A percentile compares a stretch with the other conserved stretches of the same genome.
Conservation (phyloP, 352 stramenopile species). For the Pythium volutum region DNA sequence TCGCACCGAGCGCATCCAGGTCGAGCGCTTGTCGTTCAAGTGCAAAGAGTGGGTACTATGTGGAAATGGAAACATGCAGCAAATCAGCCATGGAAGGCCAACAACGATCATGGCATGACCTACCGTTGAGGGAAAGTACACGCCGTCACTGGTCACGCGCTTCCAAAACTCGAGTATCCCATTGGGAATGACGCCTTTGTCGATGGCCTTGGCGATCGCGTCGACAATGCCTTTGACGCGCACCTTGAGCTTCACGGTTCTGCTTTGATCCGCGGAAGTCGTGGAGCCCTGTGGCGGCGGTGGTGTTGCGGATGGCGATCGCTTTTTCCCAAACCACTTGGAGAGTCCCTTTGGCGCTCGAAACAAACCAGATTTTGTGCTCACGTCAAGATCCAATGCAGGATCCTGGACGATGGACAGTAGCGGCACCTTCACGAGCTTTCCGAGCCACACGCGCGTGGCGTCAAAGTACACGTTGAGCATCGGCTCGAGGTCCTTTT, state of each 20-base stretch:
- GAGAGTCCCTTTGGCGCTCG: slow-evolving; percentile 34
- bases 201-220: slow-evolving; percentile 41
- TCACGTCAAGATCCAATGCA: slow-evolving; percentile 46
- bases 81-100: not conserved
- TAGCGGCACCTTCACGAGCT: slow-evolving; percentile 39
- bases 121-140: slow-evolving; percentile 65
- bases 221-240: slow-evolving; percentile 55
- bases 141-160: slow-evolving; percentile 46
- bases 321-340: slow-evolving; percentile 43
- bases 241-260: slow-evolving; percentile 58
- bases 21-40: slow-evolving; percentile 41
- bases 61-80: not conserved
- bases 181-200: slow-evolving; percentile 45
- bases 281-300: not conserved
- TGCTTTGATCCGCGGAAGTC: slow-evolving; percentile 8
- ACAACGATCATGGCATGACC: not conserved
- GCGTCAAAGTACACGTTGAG: slow-evolving; percentile 64
- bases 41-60: slow-evolving; percentile 53
- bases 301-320: not conserved
- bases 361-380: slow-evolving; percentile 23
- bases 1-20: slow-evolving; percentile 57
- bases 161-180: slow-evolving; percentile 62
- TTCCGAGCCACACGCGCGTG: slow-evolving; percentile 58
- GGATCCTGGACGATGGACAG: slow-evolving; percentile 56
- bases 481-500: slow-evolving; percentile 66